Evolutionary conservation across 176 grass and related monocot species (phyloP).

Genomic region (Triticum urartu): DNA sequence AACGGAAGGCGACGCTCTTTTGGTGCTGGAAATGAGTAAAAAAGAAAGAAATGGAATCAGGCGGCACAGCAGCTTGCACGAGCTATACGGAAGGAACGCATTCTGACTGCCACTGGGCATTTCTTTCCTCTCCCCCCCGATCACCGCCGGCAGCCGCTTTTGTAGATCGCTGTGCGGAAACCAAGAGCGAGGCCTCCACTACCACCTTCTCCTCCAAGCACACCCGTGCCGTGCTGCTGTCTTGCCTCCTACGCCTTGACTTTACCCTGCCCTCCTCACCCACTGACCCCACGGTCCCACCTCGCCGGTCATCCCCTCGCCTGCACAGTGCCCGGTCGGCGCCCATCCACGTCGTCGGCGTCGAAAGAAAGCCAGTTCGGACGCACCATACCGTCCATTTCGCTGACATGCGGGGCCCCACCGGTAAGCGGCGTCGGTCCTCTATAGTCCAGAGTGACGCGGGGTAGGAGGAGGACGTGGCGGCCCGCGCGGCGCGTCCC

Average conservation of each 20-base stretch:
- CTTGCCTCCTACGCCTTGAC: neutral
- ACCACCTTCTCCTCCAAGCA: neutral
- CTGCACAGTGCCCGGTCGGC: neutral
- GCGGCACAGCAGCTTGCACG: no score
- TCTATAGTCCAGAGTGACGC: rapidly evolving
- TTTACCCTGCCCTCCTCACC: neutral
- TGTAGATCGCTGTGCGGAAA: neutral
- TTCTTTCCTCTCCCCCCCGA: no score
- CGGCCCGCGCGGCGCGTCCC: conserved; percentile 8
- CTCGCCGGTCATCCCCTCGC: neutral
- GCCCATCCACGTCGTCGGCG: no score
- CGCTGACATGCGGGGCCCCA: neutral
- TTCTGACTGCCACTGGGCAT: no score
- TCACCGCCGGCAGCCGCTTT: neutral
- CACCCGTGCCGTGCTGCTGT: neutral
- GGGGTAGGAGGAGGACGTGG: neutral
- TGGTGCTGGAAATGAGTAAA: no score
- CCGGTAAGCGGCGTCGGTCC: neutral
- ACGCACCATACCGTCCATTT: rapidly evolving
- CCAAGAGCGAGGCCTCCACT: neutral
- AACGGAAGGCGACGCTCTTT: no score
- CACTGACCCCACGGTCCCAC: neutral
- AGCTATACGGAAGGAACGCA: no score
- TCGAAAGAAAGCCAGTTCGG: neutral
- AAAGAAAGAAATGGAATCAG: no score